Evolutionary conservation across 2,329 filamentous ascomycete genomes (phyloP), one percentile per base, ranked within the genome.

Genomic region (Phaeoacremonium minimum): DNA sequence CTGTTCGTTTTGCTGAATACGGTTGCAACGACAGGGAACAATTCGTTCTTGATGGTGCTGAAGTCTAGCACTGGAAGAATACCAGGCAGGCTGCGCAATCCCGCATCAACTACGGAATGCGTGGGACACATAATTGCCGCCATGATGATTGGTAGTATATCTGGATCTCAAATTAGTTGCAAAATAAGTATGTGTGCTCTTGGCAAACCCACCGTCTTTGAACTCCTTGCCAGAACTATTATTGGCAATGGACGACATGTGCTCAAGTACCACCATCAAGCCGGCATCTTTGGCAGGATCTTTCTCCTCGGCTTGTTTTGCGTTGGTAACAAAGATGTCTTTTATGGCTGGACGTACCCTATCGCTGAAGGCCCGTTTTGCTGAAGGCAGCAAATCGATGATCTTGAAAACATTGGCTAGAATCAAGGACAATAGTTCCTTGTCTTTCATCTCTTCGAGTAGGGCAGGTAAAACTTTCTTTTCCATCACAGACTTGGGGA

Each of bases 1-100:
- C 89, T 96, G 55, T 80, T 95, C 1, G 93, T 98, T 55, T 86
- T 91, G 49, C 85, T 89, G 55, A 98, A 98, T 1, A 96, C 93
- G 7, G 75, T 68, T 2, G 91, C 87, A 45, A 98, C 86, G 2
- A 95, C 82, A 0, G 93, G 93, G 58, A 98, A 98, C 1, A 98
- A 74, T 45, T 97, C 91, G 50, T 95, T 93, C 61, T 97, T 98
- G 51, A 96, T 90, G 0, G 91, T 97, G 47, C 85, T 94, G 49
- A 96, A 97, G 61, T 98, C 93, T 7, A 98, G 78, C 4, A 93
- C 80, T 1, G 89, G 87, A 5, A 97, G 66, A n/a, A 96, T 77
- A 2, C 79, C 72, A 3, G 88, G 83, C 5, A 98, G 65, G 18
- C 83, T 86, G 33, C 84, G 77, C 12, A 98, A 69, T 4, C 89